Conservation (phyloP, 768 basidiomycete genomes). For the Naematelia encephala region DNA sequence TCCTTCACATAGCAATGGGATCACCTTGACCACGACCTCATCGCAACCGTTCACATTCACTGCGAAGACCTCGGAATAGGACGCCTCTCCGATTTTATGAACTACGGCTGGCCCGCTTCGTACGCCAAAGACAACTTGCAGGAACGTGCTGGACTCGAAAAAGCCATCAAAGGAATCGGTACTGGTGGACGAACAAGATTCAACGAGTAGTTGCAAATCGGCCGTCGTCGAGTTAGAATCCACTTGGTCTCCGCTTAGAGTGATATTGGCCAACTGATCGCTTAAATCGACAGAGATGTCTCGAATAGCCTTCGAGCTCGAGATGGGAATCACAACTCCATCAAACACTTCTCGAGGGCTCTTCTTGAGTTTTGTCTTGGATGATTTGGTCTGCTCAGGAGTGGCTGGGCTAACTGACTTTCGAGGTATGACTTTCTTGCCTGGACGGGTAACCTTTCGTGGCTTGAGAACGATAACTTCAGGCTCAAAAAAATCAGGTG, state of each 20-base stretch:
- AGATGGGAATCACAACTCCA: conserved; percentile 16
- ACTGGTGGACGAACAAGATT: conserved; percentile 1
- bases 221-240: not conserved
- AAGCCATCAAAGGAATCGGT: conserved; percentile 1
- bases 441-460: not conserved
- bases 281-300: not conserved
- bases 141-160: conserved; percentile 3
- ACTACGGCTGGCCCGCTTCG: conserved; percentile 53
- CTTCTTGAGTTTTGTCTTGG: not conserved
- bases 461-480: not conserved
- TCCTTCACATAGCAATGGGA: conserved; percentile 26
- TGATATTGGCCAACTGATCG: not conserved
- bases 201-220: not conserved
- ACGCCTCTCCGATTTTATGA: conserved; percentile 91
- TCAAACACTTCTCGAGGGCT: conserved; percentile 3
- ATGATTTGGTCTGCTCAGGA: not conserved
- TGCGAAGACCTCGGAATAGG: conserved; percentile 90
- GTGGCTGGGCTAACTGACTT: not conserved
- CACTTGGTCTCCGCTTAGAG: not conserved
- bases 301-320: conserved; percentile 3
- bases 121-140: not conserved
- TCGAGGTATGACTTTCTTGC: not conserved
- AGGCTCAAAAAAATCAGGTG: too few species aligned
- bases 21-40: conserved; percentile 40
- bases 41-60: not conserved